Evolutionary conservation across 1,139 yeast species (phyloP).

Genomic region (Hansenula anomala): DNA sequence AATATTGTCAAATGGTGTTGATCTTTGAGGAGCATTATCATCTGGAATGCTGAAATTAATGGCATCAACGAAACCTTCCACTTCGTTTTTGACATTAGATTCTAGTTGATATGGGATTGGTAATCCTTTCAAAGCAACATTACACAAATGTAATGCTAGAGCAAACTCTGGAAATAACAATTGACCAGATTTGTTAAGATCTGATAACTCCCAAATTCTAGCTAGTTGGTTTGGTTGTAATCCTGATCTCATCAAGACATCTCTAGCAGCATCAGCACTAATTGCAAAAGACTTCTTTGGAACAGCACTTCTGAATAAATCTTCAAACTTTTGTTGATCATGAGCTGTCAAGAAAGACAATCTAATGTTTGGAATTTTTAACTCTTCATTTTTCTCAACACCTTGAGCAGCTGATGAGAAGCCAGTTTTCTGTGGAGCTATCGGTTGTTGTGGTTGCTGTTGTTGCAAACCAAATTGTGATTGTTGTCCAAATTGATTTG

Average conservation of each 20-base stretch:
- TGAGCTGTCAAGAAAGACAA: conserved; percentile 79
- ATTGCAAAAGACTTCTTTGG: conserved; percentile 72
- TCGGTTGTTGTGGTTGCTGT: conserved; percentile 15
- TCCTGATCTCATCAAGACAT: conserved; percentile 76
- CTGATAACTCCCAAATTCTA: conserved; percentile 87
- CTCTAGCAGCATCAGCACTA: conserved; percentile 76
- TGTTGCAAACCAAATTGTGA: conserved; percentile 7
- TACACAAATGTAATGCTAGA: conserved; percentile 83
- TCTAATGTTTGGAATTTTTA: conserved; percentile 32
- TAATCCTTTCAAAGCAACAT: conserved; percentile 72
- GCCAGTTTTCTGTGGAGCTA: conserved; percentile 19
- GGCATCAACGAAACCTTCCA: conserved; percentile 83
- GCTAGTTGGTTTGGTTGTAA: conserved; percentile 73
- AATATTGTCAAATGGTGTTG: conserved; percentile 26
- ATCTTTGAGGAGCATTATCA: conserved; percentile 29
- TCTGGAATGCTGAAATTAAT: conserved; percentile 79
- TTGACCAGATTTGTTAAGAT: conserved; percentile 80
- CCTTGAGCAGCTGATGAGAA: conserved; percentile 20
- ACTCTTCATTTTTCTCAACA: conserved; percentile 15
- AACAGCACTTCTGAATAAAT: conserved; percentile 72
- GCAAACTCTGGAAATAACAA: conserved; percentile 94
- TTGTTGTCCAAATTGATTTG: neutral
- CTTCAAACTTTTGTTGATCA: conserved; percentile 86
- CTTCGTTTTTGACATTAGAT: conserved; percentile 74
- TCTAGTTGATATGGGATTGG: conserved; percentile 71